Evolutionary conservation across 345 rosid genomes (phyloP).

Genomic region (Stellera chamaejasme): DNA sequence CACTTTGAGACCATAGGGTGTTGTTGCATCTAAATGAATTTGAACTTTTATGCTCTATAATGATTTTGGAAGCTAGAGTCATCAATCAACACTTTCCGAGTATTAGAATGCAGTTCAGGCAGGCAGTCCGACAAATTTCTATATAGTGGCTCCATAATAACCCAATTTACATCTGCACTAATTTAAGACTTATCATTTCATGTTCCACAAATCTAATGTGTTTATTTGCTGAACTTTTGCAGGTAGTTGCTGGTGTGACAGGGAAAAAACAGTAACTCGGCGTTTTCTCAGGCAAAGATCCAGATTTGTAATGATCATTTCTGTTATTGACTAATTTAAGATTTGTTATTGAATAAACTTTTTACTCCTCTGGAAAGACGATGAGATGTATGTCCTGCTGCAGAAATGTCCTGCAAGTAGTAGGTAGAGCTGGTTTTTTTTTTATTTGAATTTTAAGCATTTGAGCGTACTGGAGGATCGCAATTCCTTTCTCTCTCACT

Average conservation of each 20-base stretch:
- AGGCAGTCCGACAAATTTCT: too few relatives aligned
- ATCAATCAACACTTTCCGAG: too few relatives aligned
- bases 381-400: not conserved
- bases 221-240: conserved; percentile 17
- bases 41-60: too few relatives aligned
- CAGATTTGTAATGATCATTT: conserved; percentile 11
- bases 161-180: too few relatives aligned
- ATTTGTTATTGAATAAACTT: conserved; percentile 35
- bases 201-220: not conserved
- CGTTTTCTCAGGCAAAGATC: conserved; percentile 7
- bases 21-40: too few relatives aligned
- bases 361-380: conserved; percentile 12
- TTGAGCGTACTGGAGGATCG: not conserved
- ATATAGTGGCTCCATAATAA: too few relatives aligned
- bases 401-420: conserved; percentile 3
- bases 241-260: conserved; percentile 84
- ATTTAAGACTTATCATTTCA: too few relatives aligned
- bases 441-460: not conserved
- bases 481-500: too few relatives aligned
- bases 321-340: conserved; percentile 37
- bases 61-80: too few relatives aligned
- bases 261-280: conserved; percentile 53
- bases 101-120: too few relatives aligned
- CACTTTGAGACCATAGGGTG: too few relatives aligned
- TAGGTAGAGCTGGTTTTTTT: conserved; percentile 10